Conservation (phyloP, 768 basidiomycete genomes). For the Termitomyces sp. region DNA sequence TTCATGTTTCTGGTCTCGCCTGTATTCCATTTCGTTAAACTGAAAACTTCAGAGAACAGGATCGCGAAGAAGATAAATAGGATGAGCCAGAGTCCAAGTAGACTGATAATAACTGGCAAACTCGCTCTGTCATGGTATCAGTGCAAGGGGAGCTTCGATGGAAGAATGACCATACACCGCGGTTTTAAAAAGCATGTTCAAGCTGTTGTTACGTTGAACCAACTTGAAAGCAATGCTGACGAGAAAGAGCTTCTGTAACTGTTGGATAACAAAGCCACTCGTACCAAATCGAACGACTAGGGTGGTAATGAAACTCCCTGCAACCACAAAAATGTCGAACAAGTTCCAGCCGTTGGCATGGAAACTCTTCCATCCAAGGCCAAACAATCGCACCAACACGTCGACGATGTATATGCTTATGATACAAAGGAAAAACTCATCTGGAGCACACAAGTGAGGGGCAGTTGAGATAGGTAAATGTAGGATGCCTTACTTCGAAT, state of each 20-base stretch:
- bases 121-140: conserved; percentile 55
- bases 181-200: conserved; percentile 97
- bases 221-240: conserved; percentile 94
- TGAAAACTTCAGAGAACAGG: conserved; percentile 86
- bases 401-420: conserved; percentile 75
- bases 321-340: conserved; percentile 80
- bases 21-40: conserved; percentile 80
- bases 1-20: conserved; percentile 69
- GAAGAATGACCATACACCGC: conserved; percentile 62
- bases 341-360: conserved; percentile 92
- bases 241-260: conserved; percentile 87
- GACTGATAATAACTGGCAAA: conserved; percentile 78
- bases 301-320: conserved; percentile 82
- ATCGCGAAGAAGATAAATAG: conserved; percentile 92
- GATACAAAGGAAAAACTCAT: conserved; percentile 71
- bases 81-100: conserved; percentile 85
- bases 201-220: conserved; percentile 78
- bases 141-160: background rate
- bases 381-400: conserved; percentile 71
- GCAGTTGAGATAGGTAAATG: background rate
- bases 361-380: conserved; percentile 83
- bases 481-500: conserved; percentile 50
- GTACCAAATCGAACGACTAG: conserved; percentile 59
- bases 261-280: conserved; percentile 49
- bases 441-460: conserved; percentile 33